Base-by-base conservation (phyloP, 257 asterid genomes). In the Rauvolfia tetraphylla region DNA sequence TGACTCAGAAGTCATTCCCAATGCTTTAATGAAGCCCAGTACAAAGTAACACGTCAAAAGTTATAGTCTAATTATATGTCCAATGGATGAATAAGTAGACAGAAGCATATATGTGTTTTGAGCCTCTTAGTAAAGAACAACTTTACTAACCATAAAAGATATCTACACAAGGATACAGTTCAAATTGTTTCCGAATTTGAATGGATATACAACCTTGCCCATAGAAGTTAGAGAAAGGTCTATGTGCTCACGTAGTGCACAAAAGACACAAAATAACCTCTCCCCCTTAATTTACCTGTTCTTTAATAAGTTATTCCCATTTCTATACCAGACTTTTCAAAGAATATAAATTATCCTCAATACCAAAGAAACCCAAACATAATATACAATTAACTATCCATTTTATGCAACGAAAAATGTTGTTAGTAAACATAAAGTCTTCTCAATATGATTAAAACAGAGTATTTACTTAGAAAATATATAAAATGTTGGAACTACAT, bases 81-180 rank as follows among this genome's bases (percentile, higher is more conserved):
- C 36, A 34, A 57, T 23, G 33, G 48, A 42, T 44, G 39, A 8
- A 46, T 10, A 13, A 22, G 53, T 66, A 51, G n/a, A 44, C 8
- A 25, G 2, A 72, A 18, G 11, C n/a, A 39, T 18, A 25, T 14
- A 31, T 56, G 2, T 23, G n/a, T 23, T 39, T 27, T 22, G 12
- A 33, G 20, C 53, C 27, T 36, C n/a, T n/a, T n/a, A n/a, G n/a
- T n/a, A n/a, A n/a, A n/a, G n/a, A n/a, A n/a, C 7, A 25, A 3
- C n/a, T 66, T 8, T 22, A 12, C 33, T 41, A 0, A 36, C 13
- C 1, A 41, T 33, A 46, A 76, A 49, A 39, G 3, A 48, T 71
- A 76, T 29, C 34, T 75, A 36, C 48, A 39, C 73, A 31, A 89
- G 98, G 98, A 95, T 92, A 92, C 99, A 87, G 75, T 82, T 87